Percentiles rank a stretch among this genome's conserved stretches.
These are phyloP conservation scores for Laburnicola sp. DNA, from an alignment of 2,329 filamentous ascomycete species.

Conservation along the genomic window DNA sequence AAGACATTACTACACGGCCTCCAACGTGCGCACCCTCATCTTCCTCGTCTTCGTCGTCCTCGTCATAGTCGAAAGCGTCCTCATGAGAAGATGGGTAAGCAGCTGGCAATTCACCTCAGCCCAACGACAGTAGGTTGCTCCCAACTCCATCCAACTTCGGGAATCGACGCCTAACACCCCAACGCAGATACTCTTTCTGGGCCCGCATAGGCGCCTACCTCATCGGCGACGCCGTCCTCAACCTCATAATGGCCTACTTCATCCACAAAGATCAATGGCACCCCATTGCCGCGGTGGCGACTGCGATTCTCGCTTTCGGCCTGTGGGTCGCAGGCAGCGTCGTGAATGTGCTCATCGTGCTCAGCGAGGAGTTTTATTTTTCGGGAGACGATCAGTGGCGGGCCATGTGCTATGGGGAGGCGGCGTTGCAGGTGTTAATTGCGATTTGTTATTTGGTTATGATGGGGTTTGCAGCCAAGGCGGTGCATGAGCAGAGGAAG, in stretches of 20 bases:
- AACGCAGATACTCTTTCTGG: not conserved
- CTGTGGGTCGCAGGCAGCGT: not conserved
- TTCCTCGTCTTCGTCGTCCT: conserved; percentile 16
- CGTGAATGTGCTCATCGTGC: not conserved
- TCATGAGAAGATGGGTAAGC: conserved; percentile 10
- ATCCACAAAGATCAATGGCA: conserved; percentile 5
- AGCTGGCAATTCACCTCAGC: not conserved
- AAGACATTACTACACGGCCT: conserved; percentile 15
- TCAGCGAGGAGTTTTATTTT: conserved; percentile 6
- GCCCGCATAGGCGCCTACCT: conserved; percentile 3
- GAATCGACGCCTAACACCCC: not conserved
- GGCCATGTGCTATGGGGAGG: conserved; percentile 2
- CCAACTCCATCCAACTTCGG: not conserved
- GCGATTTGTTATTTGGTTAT: conserved; percentile 4
- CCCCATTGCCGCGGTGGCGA: conserved; percentile 7
- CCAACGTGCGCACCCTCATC: conserved; percentile 12
- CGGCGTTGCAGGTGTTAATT: conserved; percentile 2
- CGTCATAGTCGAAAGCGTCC: conserved; percentile 15
- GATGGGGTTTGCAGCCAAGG: conserved; percentile 9
- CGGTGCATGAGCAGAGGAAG: conserved; percentile 9
- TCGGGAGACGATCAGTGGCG: not conserved
- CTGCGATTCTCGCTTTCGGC: conserved; percentile 1
- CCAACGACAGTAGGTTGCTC: not conserved
- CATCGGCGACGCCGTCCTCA: conserved; percentile 4
- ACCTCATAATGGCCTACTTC: not conserved